phyloP scores from a whole-genome alignment of 768 basidiomycete species.

The Boletus tomentosulus region DNA sequence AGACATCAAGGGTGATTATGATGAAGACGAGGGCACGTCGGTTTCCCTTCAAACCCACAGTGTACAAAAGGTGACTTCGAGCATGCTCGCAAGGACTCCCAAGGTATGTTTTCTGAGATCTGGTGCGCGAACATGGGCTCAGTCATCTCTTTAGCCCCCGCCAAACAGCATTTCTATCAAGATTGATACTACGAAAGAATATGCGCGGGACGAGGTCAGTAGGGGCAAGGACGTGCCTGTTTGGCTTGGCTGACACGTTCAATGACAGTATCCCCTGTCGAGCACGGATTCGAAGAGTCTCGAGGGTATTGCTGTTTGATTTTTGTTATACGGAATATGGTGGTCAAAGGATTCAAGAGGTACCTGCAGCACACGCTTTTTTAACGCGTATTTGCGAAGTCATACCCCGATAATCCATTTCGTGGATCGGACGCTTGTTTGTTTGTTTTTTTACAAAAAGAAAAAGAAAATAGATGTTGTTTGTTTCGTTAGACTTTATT shows the following conservation, averaged over 20 bases:
- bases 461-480: neutral
- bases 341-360: neutral
- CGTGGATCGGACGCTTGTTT: neutral
- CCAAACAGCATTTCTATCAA: constrained; percentile 59
- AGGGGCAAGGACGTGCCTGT: too few species aligned
- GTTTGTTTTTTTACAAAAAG: neutral
- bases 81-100: constrained; percentile 1
- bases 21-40: constrained; percentile 10
- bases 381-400: neutral
- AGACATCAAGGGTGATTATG: constrained; percentile 33
- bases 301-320: neutral
- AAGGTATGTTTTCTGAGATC: neutral
- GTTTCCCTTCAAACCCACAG: constrained; percentile 12
- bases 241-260: neutral
- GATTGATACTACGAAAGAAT: constrained; percentile 58
- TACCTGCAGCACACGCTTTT: neutral
- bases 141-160: constrained; percentile 5
- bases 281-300: neutral
- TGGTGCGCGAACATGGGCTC: neutral
- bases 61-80: constrained; percentile 3
- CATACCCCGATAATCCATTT: neutral
- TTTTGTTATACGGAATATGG: neutral
- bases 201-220: constrained; percentile 37
- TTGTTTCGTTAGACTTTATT: neutral
- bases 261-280: neutral